Percentiles rank a stretch among this genome's conserved stretches.
Evolutionary conservation across 73 alveolate species (phyloP).

Genomic region (Paramecium bursaria): DNA sequence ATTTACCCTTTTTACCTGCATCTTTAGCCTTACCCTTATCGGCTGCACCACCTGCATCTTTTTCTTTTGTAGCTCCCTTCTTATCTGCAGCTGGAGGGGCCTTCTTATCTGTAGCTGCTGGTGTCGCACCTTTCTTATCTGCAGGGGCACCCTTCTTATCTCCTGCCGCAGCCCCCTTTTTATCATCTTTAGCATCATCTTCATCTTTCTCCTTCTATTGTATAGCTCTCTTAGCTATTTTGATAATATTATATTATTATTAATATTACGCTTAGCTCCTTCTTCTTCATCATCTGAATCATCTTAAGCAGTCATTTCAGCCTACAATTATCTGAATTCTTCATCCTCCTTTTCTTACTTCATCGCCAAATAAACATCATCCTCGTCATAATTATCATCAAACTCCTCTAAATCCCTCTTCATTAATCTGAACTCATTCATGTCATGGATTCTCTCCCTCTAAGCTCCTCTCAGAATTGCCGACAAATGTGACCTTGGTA

Average conservation of each 20-base stretch:
- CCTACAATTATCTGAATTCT: constrained; percentile 16
- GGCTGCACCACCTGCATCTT: constrained; percentile 33
- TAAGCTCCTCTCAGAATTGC: constrained; percentile 5
- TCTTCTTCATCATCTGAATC: constrained; percentile 62
- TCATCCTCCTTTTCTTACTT: constrained; percentile 29
- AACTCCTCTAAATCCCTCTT: neutral
- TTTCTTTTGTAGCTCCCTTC: neutral
- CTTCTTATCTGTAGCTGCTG: constrained; percentile 30
- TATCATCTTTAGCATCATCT: constrained; percentile 40
- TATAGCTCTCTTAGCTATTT: constrained; percentile 41
- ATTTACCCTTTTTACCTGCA: constrained; percentile 29
- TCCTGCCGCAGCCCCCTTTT: constrained; percentile 16
- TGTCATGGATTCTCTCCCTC: constrained; percentile 8
- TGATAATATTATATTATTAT: neutral
- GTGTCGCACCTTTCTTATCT: constrained; percentile 27
- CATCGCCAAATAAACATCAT: no score
- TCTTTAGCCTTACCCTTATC: neutral
- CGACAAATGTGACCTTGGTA: constrained; percentile 37
- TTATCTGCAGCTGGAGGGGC: constrained; percentile 13
- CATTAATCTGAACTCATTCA: neutral
- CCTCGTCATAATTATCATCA: constrained; percentile 46
- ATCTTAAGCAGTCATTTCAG: constrained; percentile 11
- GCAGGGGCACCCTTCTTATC: no score
- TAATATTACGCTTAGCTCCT: constrained; percentile 19
- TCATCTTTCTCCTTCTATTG: constrained; percentile 43